Evolutionary conservation across 345 rosid genomes (phyloP).

Genomic region (Acer campestre): DNA sequence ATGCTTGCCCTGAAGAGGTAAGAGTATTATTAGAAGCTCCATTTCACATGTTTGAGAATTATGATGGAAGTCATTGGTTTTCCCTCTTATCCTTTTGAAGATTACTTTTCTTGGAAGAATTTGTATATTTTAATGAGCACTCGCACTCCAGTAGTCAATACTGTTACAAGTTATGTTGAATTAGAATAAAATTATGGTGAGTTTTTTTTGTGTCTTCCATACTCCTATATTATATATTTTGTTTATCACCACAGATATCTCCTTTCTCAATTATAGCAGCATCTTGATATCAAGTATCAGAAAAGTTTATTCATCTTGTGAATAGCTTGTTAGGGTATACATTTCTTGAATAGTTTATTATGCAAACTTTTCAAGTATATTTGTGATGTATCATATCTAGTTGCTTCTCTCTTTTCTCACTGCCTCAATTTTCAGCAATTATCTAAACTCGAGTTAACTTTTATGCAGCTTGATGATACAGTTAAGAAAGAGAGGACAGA

Average conservation of each 20-base stretch:
- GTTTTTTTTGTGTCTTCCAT: background rate
- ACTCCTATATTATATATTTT: background rate
- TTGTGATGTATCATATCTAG: background rate
- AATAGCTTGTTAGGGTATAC: background rate
- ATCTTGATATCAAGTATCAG: background rate
- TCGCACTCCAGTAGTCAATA: background rate
- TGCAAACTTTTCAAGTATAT: background rate
- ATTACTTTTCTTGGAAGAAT: background rate
- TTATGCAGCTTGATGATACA: conserved; percentile 36
- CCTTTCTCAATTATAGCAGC: background rate
- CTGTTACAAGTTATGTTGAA: background rate
- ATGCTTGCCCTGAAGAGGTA: conserved; percentile 34
- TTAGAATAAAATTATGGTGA: background rate
- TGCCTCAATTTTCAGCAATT: background rate
- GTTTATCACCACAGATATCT: background rate
- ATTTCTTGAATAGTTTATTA: background rate
- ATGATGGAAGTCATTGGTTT: background rate
- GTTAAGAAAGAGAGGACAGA: conserved; percentile 21
- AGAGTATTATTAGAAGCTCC: conserved; percentile 7
- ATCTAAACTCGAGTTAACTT: background rate
- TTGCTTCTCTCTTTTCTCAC: background rate
- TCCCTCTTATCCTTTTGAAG: background rate
- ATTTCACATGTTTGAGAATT: background rate
- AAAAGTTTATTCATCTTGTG: background rate
- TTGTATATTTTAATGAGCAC: background rate